phyloP scores from a whole-genome alignment of 2,329 filamentous ascomycete genomes.

The Arthroderma uncinatum region DNA sequence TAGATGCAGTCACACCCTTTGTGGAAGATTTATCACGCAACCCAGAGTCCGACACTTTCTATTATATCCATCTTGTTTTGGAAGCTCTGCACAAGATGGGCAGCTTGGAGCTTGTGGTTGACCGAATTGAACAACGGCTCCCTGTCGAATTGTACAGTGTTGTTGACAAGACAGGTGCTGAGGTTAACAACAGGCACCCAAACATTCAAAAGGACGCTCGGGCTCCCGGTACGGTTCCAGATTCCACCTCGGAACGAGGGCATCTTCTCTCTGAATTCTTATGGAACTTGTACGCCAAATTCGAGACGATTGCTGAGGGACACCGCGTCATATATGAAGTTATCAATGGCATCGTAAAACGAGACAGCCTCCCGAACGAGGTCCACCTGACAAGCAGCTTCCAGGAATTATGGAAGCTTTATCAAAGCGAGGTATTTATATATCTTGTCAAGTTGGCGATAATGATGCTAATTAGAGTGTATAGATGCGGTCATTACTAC shows the following conservation, averaged over 20 bases:
- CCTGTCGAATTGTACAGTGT: constrained; percentile 89
- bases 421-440: constrained; percentile 65
- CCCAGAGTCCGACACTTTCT: constrained; percentile 88
- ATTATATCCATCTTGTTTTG: constrained; percentile 76
- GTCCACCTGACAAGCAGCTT: constrained; percentile 73
- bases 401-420: constrained; percentile 93
- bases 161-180: constrained; percentile 87
- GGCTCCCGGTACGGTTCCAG: constrained; percentile 49
- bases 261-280: constrained; percentile 85
- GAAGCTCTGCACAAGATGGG: constrained; percentile 86
- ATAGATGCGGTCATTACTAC: constrained; percentile 72
- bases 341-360: constrained; percentile 69
- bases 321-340: constrained; percentile 91
- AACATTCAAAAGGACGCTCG: constrained; percentile 37
- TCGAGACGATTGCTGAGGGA: constrained; percentile 91
- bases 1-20: constrained; percentile 47
- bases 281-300: constrained; percentile 88
- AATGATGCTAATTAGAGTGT: not conserved
- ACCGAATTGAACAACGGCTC: constrained; percentile 81
- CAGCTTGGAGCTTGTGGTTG: constrained; percentile 71
- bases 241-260: constrained; percentile 64
- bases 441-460: not conserved
- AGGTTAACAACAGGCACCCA: constrained; percentile 89
- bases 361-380: constrained; percentile 57
- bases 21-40: constrained; percentile 85